Evolutionary conservation across 352 stramenopile species (phyloP).

Genomic region (Elongisporangium senticosum): DNA sequence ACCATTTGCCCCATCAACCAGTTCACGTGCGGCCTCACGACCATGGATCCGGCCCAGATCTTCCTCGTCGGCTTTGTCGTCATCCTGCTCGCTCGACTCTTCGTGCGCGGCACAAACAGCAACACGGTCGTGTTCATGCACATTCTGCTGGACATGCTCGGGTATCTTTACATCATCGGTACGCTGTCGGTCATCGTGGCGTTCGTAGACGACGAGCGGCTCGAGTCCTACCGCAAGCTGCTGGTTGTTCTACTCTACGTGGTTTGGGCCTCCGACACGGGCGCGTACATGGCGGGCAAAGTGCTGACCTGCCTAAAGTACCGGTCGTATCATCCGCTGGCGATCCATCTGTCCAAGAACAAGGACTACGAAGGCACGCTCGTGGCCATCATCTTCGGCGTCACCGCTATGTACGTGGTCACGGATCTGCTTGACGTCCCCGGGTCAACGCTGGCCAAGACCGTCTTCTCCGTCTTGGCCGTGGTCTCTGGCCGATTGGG

Average conservation of each 20-base stretch:
- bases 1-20: constrained; percentile 70
- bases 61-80: constrained; percentile 49
- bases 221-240: constrained; percentile 50
- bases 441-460: constrained; percentile 69
- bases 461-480: constrained; percentile 85
- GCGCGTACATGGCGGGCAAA: constrained; percentile 91
- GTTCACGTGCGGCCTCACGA: constrained; percentile 41
- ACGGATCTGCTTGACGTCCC: constrained; percentile 64
- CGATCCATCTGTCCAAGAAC: constrained; percentile 90
- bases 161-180: constrained; percentile 68
- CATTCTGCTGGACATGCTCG: constrained; percentile 57
- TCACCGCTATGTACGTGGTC: constrained; percentile 85
- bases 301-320: constrained; percentile 86
- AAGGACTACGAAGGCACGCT: constrained; percentile 95
- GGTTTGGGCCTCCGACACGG: constrained; percentile 86
- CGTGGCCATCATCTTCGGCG: constrained; percentile 73
- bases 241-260: constrained; percentile 68
- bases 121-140: constrained; percentile 20
- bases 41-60: constrained; percentile 39
- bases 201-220: constrained; percentile 56
- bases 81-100: constrained; percentile 51
- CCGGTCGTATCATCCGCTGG: constrained; percentile 74
- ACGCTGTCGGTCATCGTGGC: constrained; percentile 55
- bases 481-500: constrained; percentile 91
- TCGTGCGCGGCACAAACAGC: constrained; percentile 9